These are phyloP conservation scores for Nakazawaea ambrosiae DNA, from an alignment of 805 yeast species.

Conservation along the genomic window DNA sequence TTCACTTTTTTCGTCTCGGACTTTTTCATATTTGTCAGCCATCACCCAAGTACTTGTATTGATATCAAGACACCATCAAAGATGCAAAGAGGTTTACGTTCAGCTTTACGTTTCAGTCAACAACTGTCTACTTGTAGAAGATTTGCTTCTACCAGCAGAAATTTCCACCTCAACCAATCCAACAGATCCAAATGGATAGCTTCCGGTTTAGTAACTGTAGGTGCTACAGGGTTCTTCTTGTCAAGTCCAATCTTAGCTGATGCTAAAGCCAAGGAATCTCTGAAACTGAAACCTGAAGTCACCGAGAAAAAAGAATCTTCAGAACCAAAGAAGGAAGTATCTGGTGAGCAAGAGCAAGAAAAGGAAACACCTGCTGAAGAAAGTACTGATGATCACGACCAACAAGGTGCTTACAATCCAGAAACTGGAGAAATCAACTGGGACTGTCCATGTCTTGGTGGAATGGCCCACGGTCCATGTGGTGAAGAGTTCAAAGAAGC, in stretches of 20 bases:
- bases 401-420: constrained; percentile 79
- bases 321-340: background rate
- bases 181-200: constrained; percentile 5
- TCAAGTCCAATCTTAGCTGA: constrained; percentile 2
- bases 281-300: background rate
- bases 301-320: background rate
- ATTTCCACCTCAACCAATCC: background rate
- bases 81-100: background rate
- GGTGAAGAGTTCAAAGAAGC: constrained; percentile 95
- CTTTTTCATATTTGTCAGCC: no score
- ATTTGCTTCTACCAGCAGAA: background rate
- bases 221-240: background rate
- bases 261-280: constrained; percentile 3
- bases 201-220: constrained; percentile 2
- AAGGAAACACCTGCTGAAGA: constrained; percentile 18
- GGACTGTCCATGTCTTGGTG: constrained; percentile 99
- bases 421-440: constrained; percentile 98
- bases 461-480: constrained; percentile 98
- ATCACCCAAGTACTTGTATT: no score
- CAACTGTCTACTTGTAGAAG: constrained; percentile 2
- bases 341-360: background rate
- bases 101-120: background rate
- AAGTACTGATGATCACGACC: constrained; percentile 34
- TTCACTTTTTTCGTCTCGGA: no score
- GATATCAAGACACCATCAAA: no score